A percentile compares a stretch with the other conserved stretches of the same genome.
These are phyloP conservation scores for Coniochaeta pulveracea DNA, from an alignment of 2,329 filamentous ascomycete genomes.

Conservation along the genomic window DNA sequence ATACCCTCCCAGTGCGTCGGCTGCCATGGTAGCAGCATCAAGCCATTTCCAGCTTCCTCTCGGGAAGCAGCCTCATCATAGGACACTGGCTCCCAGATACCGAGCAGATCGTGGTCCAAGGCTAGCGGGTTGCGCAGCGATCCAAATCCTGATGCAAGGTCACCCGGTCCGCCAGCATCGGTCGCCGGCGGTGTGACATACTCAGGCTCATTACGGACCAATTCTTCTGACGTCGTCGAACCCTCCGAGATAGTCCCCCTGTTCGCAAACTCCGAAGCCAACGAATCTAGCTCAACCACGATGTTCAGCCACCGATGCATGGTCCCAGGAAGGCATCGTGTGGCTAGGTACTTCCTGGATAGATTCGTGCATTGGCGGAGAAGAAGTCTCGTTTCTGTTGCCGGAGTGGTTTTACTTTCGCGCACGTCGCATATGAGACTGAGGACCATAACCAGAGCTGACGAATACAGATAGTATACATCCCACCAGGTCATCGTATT, in stretches of 20 bases:
- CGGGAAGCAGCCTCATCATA: not conserved
- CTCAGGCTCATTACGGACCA: not conserved
- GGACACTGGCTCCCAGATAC: not conserved
- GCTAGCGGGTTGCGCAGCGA: no score
- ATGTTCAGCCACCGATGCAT: constrained; percentile 23
- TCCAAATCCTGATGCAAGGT: no score
- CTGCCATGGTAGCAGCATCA: constrained; percentile 5
- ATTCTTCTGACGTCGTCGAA: not conserved
- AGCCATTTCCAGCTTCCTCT: no score
- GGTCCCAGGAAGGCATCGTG: constrained; percentile 23
- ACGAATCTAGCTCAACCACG: constrained; percentile 19
- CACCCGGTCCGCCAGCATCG: no score
- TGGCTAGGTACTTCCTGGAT: constrained; percentile 17
- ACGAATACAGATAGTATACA: constrained; percentile 24
- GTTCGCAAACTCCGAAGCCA: constrained; percentile 8
- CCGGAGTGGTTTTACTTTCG: constrained; percentile 9
- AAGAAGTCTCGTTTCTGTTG: constrained; percentile 18
- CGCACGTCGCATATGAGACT: constrained; percentile 20
- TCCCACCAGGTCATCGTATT: constrained; percentile 28
- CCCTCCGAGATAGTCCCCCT: not conserved
- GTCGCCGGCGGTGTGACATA: not conserved
- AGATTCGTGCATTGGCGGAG: constrained; percentile 22
- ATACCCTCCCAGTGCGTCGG: constrained; percentile 8
- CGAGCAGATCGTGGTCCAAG: not conserved
- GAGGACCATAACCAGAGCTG: constrained; percentile 23